phyloP scores from a whole-genome alignment of 148 eudicot genomes.

The Polygonum aviculare region DNA sequence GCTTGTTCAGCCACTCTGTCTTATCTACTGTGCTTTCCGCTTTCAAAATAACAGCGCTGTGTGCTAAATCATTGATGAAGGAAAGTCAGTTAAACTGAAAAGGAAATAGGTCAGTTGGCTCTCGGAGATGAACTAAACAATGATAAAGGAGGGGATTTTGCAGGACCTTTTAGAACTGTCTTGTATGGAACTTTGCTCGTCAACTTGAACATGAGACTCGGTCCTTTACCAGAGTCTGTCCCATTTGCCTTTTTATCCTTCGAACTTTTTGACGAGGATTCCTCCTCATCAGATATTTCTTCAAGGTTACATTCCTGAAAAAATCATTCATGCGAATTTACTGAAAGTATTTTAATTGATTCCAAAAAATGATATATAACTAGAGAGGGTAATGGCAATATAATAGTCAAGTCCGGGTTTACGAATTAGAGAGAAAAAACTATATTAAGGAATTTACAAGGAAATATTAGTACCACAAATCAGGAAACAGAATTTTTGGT shows the following conservation, averaged over 20 bases:
- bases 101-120: not conserved
- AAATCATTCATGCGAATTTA: not conserved
- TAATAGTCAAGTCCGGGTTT: not conserved
- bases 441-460: not conserved
- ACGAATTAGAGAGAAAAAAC: not conserved
- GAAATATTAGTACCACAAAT: too few species aligned
- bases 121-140: not conserved
- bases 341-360: not conserved
- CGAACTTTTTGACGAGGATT: conserved; percentile 69
- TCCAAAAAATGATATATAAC: not conserved
- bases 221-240: conserved; percentile 52
- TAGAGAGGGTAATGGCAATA: not conserved
- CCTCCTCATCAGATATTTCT: conserved; percentile 87
- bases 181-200: conserved; percentile 91
- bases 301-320: conserved; percentile 81
- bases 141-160: not conserved
- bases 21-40: conserved; percentile 86
- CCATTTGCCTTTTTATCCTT: conserved; percentile 95
- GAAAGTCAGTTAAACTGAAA: not conserved
- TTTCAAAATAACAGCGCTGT: conserved; percentile 82
- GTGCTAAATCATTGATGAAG: conserved; percentile 50
- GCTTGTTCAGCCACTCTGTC: conserved; percentile 80
- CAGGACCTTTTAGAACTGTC: conserved; percentile 84
- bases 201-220: conserved; percentile 68
- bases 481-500: not conserved